A percentile compares a stretch with the other conserved stretches of the same genome.
phyloP scores from a whole-genome alignment of 768 basidiomycete species.

The Pisolithus microcarpus region DNA sequence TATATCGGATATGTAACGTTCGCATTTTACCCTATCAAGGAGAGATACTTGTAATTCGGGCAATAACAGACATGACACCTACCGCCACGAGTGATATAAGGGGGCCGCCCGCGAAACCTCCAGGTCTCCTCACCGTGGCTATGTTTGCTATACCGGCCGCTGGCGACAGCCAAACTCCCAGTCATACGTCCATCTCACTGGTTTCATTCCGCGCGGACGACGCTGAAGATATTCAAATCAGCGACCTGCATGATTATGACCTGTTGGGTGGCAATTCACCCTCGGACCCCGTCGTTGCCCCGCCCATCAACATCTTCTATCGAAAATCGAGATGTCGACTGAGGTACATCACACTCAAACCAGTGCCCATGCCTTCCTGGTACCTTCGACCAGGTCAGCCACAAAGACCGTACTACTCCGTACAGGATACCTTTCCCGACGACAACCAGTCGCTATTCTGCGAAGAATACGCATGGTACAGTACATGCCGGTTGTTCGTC shows the following conservation, averaged over 20 bases:
- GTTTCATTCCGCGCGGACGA: conserved; percentile 27
- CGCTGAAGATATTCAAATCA: conserved; percentile 29
- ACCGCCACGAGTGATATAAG: background rate
- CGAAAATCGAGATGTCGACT: conserved; percentile 25
- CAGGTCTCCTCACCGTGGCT: conserved; percentile 24
- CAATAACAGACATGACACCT: conserved; percentile 15
- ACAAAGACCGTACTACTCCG: conserved; percentile 22
- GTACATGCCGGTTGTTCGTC: conserved; percentile 22
- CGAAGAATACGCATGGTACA: conserved; percentile 18
- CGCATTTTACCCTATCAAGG: conserved; percentile 46
- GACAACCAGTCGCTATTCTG: conserved; percentile 22
- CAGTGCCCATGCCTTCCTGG: conserved; percentile 16
- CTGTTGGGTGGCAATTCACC: conserved; percentile 11
- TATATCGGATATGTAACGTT: conserved; percentile 44
- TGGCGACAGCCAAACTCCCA: conserved; percentile 22
- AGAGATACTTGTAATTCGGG: conserved; percentile 46
- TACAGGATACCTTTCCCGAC: conserved; percentile 19
- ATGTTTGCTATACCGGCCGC: conserved; percentile 27
- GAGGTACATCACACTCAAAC: conserved; percentile 24
- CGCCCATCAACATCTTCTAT: conserved; percentile 28
- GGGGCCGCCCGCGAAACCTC: conserved; percentile 14
- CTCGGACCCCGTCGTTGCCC: conserved; percentile 19
- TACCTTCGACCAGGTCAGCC: conserved; percentile 14
- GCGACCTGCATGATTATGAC: conserved; percentile 22
- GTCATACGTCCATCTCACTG: conserved; percentile 21